phyloP scores from a whole-genome alignment of 331 rosid genomes.

The Quercus lobata region DNA sequence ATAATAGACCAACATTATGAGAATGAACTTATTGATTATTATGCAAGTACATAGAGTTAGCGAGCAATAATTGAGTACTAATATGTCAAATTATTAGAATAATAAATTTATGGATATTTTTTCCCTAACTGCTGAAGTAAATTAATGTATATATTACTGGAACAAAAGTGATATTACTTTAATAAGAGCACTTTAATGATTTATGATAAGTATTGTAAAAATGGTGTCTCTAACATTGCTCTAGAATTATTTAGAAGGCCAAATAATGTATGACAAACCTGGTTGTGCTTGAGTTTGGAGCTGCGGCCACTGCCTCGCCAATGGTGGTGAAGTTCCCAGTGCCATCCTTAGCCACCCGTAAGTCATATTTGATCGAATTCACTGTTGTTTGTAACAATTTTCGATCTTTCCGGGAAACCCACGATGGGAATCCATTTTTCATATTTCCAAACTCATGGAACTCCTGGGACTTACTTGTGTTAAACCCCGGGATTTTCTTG shows the following conservation, averaged over 20 bases:
- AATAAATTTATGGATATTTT: no score
- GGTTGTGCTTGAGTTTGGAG: conserved; percentile 77
- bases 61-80: background rate
- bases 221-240: no score
- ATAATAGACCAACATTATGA: no score
- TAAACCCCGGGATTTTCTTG: conserved; percentile 46
- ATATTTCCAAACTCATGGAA: conserved; percentile 50
- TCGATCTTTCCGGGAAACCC: conserved; percentile 53
- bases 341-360: conserved; percentile 86
- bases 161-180: no score
- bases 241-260: background rate
- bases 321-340: conserved; percentile 68
- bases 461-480: conserved; percentile 2
- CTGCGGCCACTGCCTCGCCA: conserved; percentile 58
- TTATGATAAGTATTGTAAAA: no score
- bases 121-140: no score
- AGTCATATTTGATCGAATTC: conserved; percentile 41
- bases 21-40: no score
- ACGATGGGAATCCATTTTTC: conserved; percentile 53
- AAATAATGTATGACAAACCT: conserved; percentile 30
- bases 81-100: background rate
- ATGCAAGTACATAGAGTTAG: background rate
- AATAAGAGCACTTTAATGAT: no score
- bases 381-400: conserved; percentile 45
- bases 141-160: no score